Evolutionary conservation across 2,329 filamentous ascomycete species (phyloP), one percentile per base, ranked within the genome.

Genomic region (Clathrospora elynae): DNA sequence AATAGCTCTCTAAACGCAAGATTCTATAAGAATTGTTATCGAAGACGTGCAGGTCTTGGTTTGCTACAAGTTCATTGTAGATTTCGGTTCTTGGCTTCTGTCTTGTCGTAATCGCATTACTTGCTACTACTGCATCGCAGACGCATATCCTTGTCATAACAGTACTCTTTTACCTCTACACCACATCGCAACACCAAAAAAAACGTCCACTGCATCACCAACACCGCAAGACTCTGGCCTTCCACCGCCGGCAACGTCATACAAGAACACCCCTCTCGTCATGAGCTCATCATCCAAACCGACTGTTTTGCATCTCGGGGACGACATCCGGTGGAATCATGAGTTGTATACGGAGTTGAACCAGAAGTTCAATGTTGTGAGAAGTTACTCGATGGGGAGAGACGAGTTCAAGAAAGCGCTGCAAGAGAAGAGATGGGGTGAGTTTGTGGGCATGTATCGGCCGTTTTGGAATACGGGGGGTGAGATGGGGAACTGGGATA

Each of bases 381-480:
- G 72, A 16, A 72, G 65, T 16, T 62, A 73, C 43, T 71, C 68
- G 1, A 68, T 68, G 53, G 49, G 53, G 3, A 57, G 73, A 6
- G 65, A 64, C 5, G 71, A 71, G 5, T 75, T 75, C 55, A 74
- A 67, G 28, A 24, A 53, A 6, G 71, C 71, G 2, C 38, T 76
- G 22, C 57, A 62, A 43, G 60, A 66, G 25, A 66, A 60, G 39
- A 61, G 48, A 39, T 75, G 72, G 59, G 73, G 73, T 2, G 62
- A 74, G 40, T 76, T 76, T 31, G 66, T 70, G 9, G 73, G 64
- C 33, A 77, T 74, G 32, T 81, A 82, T 52, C 72, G 81, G 2
- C 82, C 82, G 0, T 84, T 83, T 62, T 85, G 81, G 80, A 79
- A 80, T 43, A 83, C 81, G 0, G 83, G 83, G 1, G 80, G 80